These are phyloP conservation scores for Chlorella sp. DNA, from an alignment of 139 green algal genomes.

Conservation along the genomic window DNA sequence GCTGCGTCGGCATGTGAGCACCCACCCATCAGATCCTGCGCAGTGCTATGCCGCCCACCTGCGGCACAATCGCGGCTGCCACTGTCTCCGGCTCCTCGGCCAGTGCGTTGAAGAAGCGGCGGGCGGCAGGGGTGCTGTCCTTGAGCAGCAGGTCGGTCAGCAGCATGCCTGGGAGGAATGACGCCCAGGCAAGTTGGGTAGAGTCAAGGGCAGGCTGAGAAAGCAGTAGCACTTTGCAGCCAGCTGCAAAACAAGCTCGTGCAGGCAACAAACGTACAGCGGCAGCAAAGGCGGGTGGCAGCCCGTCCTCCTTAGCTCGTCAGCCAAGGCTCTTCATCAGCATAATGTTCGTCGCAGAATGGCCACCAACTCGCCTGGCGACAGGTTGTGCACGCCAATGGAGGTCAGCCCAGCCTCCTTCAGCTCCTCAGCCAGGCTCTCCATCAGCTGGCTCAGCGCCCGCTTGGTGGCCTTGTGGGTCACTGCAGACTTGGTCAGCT, in stretches of 20 bases:
- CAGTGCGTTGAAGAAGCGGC: slow-evolving; percentile 75
- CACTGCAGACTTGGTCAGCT: slow-evolving; percentile 47
- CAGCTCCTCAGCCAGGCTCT: slow-evolving; percentile 58
- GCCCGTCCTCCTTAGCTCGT: neutral
- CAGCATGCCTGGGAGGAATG: slow-evolving; percentile 63
- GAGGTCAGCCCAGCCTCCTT: slow-evolving; percentile 13
- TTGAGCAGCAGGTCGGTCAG: slow-evolving; percentile 73
- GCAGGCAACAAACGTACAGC: neutral
- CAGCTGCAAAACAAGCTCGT: no score
- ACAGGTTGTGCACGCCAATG: slow-evolving; percentile 75
- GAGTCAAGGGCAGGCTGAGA: no score
- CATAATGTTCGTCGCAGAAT: neutral
- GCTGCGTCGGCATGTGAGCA: no score
- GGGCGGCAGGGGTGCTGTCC: slow-evolving; percentile 50
- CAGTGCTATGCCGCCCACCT: no score
- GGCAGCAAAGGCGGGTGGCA: no score
- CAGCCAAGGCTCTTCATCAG: neutral
- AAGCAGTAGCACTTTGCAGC: no score
- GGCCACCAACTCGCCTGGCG: slow-evolving; percentile 38
- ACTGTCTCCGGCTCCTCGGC: slow-evolving; percentile 76
- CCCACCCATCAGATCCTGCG: no score
- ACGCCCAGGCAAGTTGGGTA: no score
- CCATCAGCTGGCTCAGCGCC: slow-evolving; percentile 62
- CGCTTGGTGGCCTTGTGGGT: slow-evolving; percentile 73
- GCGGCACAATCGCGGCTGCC: slow-evolving; percentile 61